A percentile compares a stretch with the other conserved stretches of the same genome.
Conservation (phyloP, 805 yeast genomes). For the Kregervanrija fluxuum region DNA sequence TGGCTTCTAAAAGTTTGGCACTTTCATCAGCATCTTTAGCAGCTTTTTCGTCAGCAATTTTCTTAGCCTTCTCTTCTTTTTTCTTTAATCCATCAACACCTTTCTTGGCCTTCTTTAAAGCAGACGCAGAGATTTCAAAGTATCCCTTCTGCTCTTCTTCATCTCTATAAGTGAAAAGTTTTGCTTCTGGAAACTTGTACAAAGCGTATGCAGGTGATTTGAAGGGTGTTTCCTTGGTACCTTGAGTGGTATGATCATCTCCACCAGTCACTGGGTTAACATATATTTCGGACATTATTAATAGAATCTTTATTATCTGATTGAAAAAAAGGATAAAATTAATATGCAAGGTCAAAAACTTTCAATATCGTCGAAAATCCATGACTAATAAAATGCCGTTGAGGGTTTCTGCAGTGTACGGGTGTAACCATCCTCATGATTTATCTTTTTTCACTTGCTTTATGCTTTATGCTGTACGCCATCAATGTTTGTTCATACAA, state of each 20-base stretch:
- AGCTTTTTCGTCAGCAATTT: conserved; percentile 44
- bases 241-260: conserved; percentile 52
- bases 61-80: conserved; percentile 62
- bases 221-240: conserved; percentile 65
- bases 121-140: conserved; percentile 79
- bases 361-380: too few species aligned
- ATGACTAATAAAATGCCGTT: too few species aligned
- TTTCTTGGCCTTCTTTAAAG: conserved; percentile 92
- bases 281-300: conserved; percentile 34
- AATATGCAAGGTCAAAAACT: too few species aligned
- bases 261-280: conserved; percentile 69
- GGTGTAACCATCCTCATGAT: too few species aligned
- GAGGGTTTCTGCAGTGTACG: too few species aligned
- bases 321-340: conserved; percentile 3
- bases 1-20: conserved; percentile 68
- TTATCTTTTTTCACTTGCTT: too few species aligned
- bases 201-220: conserved; percentile 81
- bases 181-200: conserved; percentile 39
- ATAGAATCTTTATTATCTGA: background rate
- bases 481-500: too few species aligned
- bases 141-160: conserved; percentile 51
- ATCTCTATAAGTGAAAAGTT: conserved; percentile 53
- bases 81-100: conserved; percentile 90
- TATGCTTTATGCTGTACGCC: too few species aligned
- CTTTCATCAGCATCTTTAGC: conserved; percentile 63